Conservation (phyloP, 805 yeast genomes). For the Huiozyma naganishii region DNA sequence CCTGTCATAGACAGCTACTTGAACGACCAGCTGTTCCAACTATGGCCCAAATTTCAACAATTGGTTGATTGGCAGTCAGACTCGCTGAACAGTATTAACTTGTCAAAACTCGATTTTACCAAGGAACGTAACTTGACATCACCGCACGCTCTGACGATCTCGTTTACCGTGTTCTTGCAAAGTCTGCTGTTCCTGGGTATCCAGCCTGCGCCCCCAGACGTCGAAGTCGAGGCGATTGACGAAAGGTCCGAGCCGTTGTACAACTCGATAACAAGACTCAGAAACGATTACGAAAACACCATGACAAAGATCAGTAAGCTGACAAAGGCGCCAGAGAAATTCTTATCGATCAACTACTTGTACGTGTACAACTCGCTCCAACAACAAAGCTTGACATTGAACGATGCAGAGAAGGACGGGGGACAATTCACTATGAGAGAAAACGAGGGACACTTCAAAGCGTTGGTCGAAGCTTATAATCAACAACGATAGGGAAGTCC, state of each 20-base stretch:
- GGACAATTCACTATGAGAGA: slow-evolving; percentile 18
- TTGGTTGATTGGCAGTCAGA: slow-evolving; percentile 72
- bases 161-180: slow-evolving; percentile 60
- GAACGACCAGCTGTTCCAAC: slow-evolving; percentile 47
- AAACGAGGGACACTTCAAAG: slow-evolving; percentile 22
- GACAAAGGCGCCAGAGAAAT: slow-evolving; percentile 49
- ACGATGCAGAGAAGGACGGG: slow-evolving; percentile 1
- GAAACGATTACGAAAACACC: slow-evolving; percentile 71
- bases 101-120: slow-evolving; percentile 12
- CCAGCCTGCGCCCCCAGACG: slow-evolving; percentile 11
- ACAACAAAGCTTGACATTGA: slow-evolving; percentile 11
- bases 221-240: background rate
- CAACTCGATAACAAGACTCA: slow-evolving; percentile 53
- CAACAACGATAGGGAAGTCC: slow-evolving; percentile 7
- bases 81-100: slow-evolving; percentile 44
- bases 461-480: slow-evolving; percentile 24
- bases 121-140: slow-evolving; percentile 24
- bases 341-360: slow-evolving; percentile 48
- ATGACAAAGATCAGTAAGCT: slow-evolving; percentile 58
- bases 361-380: slow-evolving; percentile 24
- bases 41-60: slow-evolving; percentile 83
- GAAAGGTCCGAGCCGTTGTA: slow-evolving; percentile 55
- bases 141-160: slow-evolving; percentile 65
- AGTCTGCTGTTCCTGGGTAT: slow-evolving; percentile 54
- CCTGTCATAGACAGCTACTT: slow-evolving; percentile 61